Evolutionary conservation across 1,284 basidiomycete genomes (phyloP), one percentile per base, ranked within the genome.

Genomic region (Tilletia walkeri): DNA sequence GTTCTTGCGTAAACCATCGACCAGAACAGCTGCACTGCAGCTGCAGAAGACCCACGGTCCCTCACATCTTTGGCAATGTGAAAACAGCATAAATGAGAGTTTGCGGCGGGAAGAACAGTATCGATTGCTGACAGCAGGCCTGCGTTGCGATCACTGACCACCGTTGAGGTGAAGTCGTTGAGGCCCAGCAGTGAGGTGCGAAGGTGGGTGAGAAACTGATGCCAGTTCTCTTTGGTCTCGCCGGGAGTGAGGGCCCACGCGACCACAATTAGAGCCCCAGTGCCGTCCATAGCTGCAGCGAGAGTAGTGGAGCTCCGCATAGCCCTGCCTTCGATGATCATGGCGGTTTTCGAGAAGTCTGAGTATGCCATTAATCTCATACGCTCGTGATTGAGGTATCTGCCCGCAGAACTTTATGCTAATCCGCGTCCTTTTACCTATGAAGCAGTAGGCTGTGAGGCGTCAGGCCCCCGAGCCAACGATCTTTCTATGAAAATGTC

Each of bases 181-280:
- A 53, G 20, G 50, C 20, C 20, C 2, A 12, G 16, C 12, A 53
- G 50, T 6, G 50, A 53, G 50, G 18, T 53, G 6, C 20, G 16
- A 24, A 53, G 50, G 20, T 53, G 50, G 1, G 7, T 53, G 10
- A 53, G 7, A 24, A 53, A 53, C 50, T 4, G 5, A 18, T 1
- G 6, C 50, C 50, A 53, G 16, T 53, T 53, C 3, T 53, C 50
- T 18, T 10, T 5, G 6, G 50, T n/a, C 16, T 53, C 50, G 10
- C 18, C 50, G 12, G 50, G 50, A 7, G 50, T 53, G 50, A 53
- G 50, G n/a, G 50, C 50, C 50, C 50, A 53, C 12, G 50, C 50
- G 18, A 53, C 12, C 2, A 53, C 50, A 2, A 53, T n/a, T 6
- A 53, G 50, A 2, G 50, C 7, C 7, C 50, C 50, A 18, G 50